Evolutionary conservation across 2,329 filamentous ascomycete genomes (phyloP), one percentile per base, ranked within the genome.

Genomic region (Cytospora schulzeri): DNA sequence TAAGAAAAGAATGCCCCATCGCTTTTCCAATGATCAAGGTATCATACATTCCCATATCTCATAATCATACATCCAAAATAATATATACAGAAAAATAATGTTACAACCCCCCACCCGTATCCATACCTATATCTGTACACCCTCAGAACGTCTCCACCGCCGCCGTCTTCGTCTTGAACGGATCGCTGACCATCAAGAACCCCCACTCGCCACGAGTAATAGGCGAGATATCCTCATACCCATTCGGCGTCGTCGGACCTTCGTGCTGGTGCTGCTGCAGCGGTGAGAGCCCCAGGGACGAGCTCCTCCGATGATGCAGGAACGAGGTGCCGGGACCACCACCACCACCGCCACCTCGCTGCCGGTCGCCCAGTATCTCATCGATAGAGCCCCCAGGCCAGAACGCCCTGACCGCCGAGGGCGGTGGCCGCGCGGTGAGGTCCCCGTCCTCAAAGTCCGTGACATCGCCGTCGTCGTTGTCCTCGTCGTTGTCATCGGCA

Each of bases 161-260:
- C 3, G 77, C 85, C 50, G 76, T 85, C 69, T 77, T 79, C 19
- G 75, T 75, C 53, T 75, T 76, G 67, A 80, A 79, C 29, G 75
- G 76, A 31, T 79, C 77, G 3, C 82, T 81, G 50, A 79, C 77
- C 76, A 87, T 85, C 68, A 89, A 73, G 70, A 85, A 85, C 0
- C 85, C 83, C 86, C 86, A 89, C 73, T 88, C 86, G 6, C 84
- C 84, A 50, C 83, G 79, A 11, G 86, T 88, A 28, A 84, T 81
- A 7, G 86, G 86, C 57, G 85, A 87, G 62, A 88, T 85, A 70
- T 89, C 86, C 24, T 86, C 85, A 67, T 84, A 85, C 9, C 77
- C 81, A 67, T 87, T 86, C 1, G 85, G 86, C 63, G 86, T 88
- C 74, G 77, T 73, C 1, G 85, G 82, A 0, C 83, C 84, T 24